Evolutionary conservation across 352 stramenopile species (phyloP), one percentile per base, ranked within the genome.

Genomic region (Phytophthora megakarya): DNA sequence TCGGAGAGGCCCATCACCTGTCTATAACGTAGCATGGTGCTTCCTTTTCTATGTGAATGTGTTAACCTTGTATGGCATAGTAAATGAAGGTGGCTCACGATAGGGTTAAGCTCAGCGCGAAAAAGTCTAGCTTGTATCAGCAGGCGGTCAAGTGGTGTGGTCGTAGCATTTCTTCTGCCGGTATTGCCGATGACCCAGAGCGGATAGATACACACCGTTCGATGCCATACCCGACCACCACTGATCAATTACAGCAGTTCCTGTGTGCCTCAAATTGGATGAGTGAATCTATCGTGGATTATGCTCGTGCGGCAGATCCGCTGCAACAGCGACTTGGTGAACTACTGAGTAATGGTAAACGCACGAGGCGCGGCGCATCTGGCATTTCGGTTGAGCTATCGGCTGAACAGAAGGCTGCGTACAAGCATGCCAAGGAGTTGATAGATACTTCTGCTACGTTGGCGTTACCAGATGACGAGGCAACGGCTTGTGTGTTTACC

Each of bases 81-180:
- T 35, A 11, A 35, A 35, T 7, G 30, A 15, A 35, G 30, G 30
- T 35, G 30, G 30, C 3, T 35, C 30, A 11, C 30, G 30, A 35
- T 35, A 35, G 8, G 30, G 30, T 53, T 22, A 43, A 61, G 16
- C 12, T 50, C 2, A 61, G 49, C 15, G 49, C 23, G 1, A 47
- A 47, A 19, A 47, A 47, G 4, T 26, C n/a, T n/a, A 47, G 26
- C 15, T n/a, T 52, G n/a, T 52, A 52, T 26, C 45, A 52, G n/a
- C 25, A 26, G 7, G 38, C 45, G 13, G 28, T 46, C 3, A 61
- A 45, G 28, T 61, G 28, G 40, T 61, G 52, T 33, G 52, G 39
- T 18, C 49, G 49, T 7, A 30, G 28, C 9, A 47, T 47, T 8
- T 26, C 2, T 0, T 26, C n/a, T 18, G 23, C 40, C 1, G 51